Evolutionary conservation across 345 rosid species (phyloP).

Genomic region (Syzygium aqueum): DNA sequence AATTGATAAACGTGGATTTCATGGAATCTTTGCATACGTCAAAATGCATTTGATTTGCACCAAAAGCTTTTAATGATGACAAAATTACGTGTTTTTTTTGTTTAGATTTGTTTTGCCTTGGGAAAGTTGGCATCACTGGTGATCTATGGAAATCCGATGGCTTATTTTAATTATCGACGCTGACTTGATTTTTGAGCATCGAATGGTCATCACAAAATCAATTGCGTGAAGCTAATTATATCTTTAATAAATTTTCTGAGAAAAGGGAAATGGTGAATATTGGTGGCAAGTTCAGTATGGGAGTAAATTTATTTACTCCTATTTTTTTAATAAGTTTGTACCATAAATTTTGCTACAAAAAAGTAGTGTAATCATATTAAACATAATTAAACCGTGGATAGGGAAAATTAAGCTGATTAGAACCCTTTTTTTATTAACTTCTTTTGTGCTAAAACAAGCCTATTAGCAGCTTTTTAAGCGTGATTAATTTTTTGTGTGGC

Average conservation of each 20-base stretch:
- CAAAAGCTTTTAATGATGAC: not conserved
- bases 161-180: not conserved
- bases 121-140: not conserved
- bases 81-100: not conserved
- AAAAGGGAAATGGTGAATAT: not conserved
- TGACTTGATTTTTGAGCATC: not conserved
- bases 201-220: not conserved
- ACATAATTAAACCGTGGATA: not conserved
- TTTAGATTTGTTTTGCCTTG: not conserved
- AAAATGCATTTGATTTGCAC: not conserved
- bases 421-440: not conserved
- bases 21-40: not conserved
- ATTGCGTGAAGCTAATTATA: not conserved
- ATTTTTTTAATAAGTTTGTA: not conserved
- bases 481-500: not conserved
- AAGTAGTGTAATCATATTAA: not conserved
- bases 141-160: not conserved
- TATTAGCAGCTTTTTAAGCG: not conserved
- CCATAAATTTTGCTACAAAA: not conserved
- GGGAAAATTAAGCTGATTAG: not conserved
- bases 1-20: not conserved
- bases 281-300: not conserved
- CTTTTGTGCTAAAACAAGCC: not conserved
- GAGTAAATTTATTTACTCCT: not conserved
- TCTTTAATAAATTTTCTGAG: not conserved